These are phyloP conservation scores for Saitozyma sp. DNA, from an alignment of 768 basidiomycete genomes.

Conservation along the genomic window DNA sequence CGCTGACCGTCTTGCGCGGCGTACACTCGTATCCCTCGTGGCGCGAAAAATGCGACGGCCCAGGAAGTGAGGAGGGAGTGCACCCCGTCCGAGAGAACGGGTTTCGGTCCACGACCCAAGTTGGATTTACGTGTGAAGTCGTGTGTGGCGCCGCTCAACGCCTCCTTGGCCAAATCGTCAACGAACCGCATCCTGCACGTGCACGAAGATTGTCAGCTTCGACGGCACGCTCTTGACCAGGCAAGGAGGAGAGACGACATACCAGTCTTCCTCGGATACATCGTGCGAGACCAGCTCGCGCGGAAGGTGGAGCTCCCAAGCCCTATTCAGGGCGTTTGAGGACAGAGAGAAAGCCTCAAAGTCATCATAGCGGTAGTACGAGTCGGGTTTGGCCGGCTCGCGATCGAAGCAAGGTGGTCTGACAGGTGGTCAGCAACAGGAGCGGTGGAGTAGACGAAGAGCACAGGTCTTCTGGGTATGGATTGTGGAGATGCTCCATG, in stretches of 20 bases:
- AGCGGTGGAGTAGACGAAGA: background rate
- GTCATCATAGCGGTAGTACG: slow-evolving; percentile 36
- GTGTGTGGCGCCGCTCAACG: slow-evolving; percentile 23
- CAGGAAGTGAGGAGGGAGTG: slow-evolving; percentile 41
- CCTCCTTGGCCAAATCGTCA: slow-evolving; percentile 37
- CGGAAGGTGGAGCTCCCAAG: slow-evolving; percentile 39
- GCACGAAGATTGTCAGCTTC: background rate
- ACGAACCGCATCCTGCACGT: slow-evolving; percentile 35
- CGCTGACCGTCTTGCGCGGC: slow-evolving; percentile 32
- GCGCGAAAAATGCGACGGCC: slow-evolving; percentile 45
- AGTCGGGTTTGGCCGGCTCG: slow-evolving; percentile 35
- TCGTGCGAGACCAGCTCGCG: slow-evolving; percentile 40
- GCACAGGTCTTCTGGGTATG: slow-evolving; percentile 9
- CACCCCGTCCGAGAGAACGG: slow-evolving; percentile 32
- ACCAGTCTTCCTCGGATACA: slow-evolving; percentile 44
- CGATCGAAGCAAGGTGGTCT: slow-evolving; percentile 45
- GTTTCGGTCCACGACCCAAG: slow-evolving; percentile 28
- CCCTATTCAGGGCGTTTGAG: slow-evolving; percentile 30
- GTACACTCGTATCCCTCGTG: slow-evolving; percentile 42
- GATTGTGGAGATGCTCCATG: slow-evolving; percentile 16
- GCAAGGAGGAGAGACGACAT: slow-evolving; percentile 6
- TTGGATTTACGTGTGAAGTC: slow-evolving; percentile 11
- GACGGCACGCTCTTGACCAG: no score
- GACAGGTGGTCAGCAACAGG: background rate
- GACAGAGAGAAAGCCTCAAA: slow-evolving; percentile 42